Evolutionary conservation across 352 stramenopile species (phyloP).

Genomic region (Phytopythium sindhum): DNA sequence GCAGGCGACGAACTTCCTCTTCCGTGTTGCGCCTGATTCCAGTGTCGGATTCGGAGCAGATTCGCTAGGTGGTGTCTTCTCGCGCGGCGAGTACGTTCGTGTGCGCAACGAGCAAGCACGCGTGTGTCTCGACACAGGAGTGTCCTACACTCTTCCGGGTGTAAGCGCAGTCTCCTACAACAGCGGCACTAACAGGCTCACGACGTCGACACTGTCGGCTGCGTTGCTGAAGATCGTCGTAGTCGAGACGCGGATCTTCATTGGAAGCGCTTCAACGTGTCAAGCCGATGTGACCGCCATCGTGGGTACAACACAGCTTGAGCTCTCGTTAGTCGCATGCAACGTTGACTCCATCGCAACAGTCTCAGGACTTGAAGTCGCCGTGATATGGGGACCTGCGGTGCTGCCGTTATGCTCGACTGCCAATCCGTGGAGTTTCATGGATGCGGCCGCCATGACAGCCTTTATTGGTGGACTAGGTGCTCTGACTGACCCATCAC

Average conservation of each 20-base stretch:
- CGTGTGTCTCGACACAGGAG: constrained; percentile 60
- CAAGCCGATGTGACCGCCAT: constrained; percentile 13
- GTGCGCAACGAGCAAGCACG: constrained; percentile 53
- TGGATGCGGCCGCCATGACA: constrained; percentile 25
- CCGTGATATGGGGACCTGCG: constrained; percentile 62
- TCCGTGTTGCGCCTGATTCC: constrained; percentile 37
- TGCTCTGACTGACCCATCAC: constrained; percentile 35
- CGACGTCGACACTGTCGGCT: constrained; percentile 31
- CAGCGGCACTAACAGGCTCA: constrained; percentile 23
- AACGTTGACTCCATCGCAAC: constrained; percentile 14
- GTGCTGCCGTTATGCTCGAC: constrained; percentile 57
- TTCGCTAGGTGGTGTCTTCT: constrained; percentile 35
- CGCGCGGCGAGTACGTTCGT: constrained; percentile 57
- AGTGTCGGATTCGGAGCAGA: constrained; percentile 31
- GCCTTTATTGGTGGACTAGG: constrained; percentile 28
- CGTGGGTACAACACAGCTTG: constrained; percentile 18
- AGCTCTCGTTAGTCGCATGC: constrained; percentile 22
- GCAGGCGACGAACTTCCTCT: constrained; percentile 37
- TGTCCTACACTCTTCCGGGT: constrained; percentile 45
- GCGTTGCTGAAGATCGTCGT: constrained; percentile 26
- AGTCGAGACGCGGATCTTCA: constrained; percentile 15
- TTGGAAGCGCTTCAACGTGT: constrained; percentile 20
- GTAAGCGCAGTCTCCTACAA: constrained; percentile 35
- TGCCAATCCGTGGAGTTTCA: constrained; percentile 42
- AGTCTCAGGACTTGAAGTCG: constrained; percentile 20